Conservation (phyloP, 129 eudicot species). For the Artemisia argyi region DNA sequence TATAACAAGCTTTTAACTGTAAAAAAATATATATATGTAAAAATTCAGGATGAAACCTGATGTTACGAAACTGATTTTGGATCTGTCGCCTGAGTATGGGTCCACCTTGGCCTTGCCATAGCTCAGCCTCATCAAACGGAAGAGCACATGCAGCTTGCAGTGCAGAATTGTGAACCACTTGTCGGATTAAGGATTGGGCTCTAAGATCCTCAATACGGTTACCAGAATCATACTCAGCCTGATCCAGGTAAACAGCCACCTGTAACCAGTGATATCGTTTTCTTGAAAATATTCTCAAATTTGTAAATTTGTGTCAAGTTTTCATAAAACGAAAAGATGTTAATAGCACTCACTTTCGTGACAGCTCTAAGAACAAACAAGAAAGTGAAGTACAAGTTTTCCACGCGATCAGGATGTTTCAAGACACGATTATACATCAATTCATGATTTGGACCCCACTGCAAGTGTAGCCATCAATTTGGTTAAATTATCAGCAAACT, state of each 20-base stretch:
- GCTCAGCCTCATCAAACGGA: slow-evolving; percentile 84
- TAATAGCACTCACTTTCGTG: slow-evolving; percentile 78
- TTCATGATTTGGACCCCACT: slow-evolving; percentile 81
- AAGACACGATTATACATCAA: slow-evolving; percentile 71
- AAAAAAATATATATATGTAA: too few species aligned
- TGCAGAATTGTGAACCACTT: slow-evolving; percentile 66
- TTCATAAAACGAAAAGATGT: background rate
- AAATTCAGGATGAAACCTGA: background rate
- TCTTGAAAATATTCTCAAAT: background rate
- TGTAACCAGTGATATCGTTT: slow-evolving; percentile 15
- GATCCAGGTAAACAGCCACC: slow-evolving; percentile 86
- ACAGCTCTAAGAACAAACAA: slow-evolving; percentile 88
- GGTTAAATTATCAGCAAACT: slow-evolving; percentile 18
- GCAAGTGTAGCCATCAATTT: slow-evolving; percentile 30
- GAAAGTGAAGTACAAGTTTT: slow-evolving; percentile 78
- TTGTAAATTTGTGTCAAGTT: background rate
- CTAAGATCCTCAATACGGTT: slow-evolving; percentile 74
- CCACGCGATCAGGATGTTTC: slow-evolving; percentile 74
- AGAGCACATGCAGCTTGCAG: slow-evolving; percentile 85
- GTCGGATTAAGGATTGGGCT: slow-evolving; percentile 70
- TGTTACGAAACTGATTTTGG: slow-evolving; percentile 64
- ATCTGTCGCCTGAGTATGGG: slow-evolving; percentile 81
- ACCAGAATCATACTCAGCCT: slow-evolving; percentile 89
- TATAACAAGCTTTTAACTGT: too few species aligned
- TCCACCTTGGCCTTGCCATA: slow-evolving; percentile 92